Conservation (phyloP, 345 rosid genomes). For the Populus alba region DNA sequence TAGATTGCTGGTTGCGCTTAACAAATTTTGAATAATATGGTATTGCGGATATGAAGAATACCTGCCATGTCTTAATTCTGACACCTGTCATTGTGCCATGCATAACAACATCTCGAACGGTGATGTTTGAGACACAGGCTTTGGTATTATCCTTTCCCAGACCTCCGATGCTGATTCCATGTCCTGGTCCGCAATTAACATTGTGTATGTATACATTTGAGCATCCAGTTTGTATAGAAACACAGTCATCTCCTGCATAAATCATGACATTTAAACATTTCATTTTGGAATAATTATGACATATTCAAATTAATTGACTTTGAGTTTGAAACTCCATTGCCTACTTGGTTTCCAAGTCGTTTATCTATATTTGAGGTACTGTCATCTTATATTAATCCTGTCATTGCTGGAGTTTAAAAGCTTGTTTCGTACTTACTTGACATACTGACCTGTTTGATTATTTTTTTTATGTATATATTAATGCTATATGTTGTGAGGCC, state of each 20-base stretch:
- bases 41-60: conserved; percentile 25
- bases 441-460: conserved; percentile 1
- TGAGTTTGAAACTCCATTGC: background rate
- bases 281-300: conserved; percentile 5
- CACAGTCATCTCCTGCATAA: conserved; percentile 85
- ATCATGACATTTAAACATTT: conserved; percentile 20
- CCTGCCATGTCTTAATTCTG: conserved; percentile 99
- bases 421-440: background rate
- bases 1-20: conserved; percentile 7
- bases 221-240: conserved; percentile 93
- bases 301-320: conserved; percentile 4
- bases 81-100: conserved; percentile 87
- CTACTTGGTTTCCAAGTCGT: conserved; percentile 1
- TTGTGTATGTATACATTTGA: conserved; percentile 76
- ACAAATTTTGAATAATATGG: background rate
- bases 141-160: conserved; percentile 75
- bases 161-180: conserved; percentile 95
- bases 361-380: background rate
- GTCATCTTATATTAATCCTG: background rate
- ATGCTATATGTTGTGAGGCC: conserved; percentile 12
- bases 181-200: conserved; percentile 94
- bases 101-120: conserved; percentile 70
- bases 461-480: background rate
- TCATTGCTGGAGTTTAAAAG: background rate
- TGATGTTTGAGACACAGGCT: conserved; percentile 95